A percentile compares a stretch with the other conserved stretches of the same genome.
Conservation (phyloP, 805 yeast species). For the Phaffomyces antillensis region DNA sequence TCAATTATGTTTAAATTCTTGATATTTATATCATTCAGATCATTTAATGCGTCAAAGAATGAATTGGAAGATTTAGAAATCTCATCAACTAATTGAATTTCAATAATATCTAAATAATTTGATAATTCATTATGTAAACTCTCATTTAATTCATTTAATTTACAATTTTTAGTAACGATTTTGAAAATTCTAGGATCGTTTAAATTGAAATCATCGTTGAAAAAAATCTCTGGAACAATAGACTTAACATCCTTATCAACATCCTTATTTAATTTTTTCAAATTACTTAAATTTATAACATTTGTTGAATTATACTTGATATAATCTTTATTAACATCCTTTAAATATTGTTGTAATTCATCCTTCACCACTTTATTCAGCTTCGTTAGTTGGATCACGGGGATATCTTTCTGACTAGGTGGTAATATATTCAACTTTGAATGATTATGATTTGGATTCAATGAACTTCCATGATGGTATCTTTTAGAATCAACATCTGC, state of each 20-base stretch:
- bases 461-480: constrained; percentile 15
- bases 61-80: constrained; percentile 79
- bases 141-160: constrained; percentile 42
- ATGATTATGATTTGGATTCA: constrained; percentile 26
- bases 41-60: constrained; percentile 79
- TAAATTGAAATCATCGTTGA: constrained; percentile 60
- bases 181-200: constrained; percentile 86
- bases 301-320: constrained; percentile 36
- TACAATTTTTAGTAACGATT: constrained; percentile 57
- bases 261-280: constrained; percentile 15
- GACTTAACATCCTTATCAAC: constrained; percentile 7
- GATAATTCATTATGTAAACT: constrained; percentile 73
- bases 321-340: constrained; percentile 37
- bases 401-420: constrained; percentile 81
- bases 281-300: constrained; percentile 32
- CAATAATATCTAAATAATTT: constrained; percentile 79
- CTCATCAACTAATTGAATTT: constrained; percentile 70
- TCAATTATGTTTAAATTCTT: constrained; percentile 46
- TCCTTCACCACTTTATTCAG: constrained; percentile 37
- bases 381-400: constrained; percentile 62
- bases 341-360: constrained; percentile 38
- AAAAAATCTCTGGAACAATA: constrained; percentile 38
- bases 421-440: constrained; percentile 44
- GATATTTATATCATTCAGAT: constrained; percentile 55
- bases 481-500: constrained; percentile 46